Evolutionary conservation across 208 protist species (phyloP).

Genomic region (Angomonas deanei): DNA sequence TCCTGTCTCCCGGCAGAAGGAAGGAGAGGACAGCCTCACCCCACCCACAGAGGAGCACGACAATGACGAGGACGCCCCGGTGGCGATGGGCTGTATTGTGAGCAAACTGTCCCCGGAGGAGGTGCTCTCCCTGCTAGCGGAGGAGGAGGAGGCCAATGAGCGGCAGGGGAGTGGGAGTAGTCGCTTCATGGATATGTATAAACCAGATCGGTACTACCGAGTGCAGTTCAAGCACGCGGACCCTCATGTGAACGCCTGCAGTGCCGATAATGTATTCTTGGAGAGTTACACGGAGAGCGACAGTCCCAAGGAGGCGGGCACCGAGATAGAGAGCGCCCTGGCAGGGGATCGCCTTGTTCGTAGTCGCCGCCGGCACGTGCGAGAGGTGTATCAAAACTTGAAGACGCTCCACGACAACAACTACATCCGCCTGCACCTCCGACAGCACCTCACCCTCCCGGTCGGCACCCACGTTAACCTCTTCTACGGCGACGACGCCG

Average conservation of each 20-base stretch:
- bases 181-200: not conserved
- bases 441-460: not conserved
- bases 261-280: not conserved
- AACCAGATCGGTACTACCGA: not conserved
- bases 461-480: not conserved
- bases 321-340: not conserved
- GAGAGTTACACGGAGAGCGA: not conserved
- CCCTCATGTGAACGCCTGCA: not conserved
- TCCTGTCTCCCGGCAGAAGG: not conserved
- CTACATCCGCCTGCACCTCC: not conserved
- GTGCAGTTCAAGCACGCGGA: not conserved
- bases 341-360: not conserved
- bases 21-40: not conserved
- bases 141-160: not conserved
- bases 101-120: not conserved
- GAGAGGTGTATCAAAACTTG: not conserved
- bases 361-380: not conserved
- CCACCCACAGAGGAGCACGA: not conserved
- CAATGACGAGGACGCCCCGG: not conserved
- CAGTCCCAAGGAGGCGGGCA: not conserved
- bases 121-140: not conserved
- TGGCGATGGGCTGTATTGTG: not conserved
- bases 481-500: not conserved
- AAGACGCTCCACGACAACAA: not conserved
- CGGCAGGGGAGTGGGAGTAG: not conserved